Conservation (phyloP, 345 rosid genomes). For the Linum tenue region DNA sequence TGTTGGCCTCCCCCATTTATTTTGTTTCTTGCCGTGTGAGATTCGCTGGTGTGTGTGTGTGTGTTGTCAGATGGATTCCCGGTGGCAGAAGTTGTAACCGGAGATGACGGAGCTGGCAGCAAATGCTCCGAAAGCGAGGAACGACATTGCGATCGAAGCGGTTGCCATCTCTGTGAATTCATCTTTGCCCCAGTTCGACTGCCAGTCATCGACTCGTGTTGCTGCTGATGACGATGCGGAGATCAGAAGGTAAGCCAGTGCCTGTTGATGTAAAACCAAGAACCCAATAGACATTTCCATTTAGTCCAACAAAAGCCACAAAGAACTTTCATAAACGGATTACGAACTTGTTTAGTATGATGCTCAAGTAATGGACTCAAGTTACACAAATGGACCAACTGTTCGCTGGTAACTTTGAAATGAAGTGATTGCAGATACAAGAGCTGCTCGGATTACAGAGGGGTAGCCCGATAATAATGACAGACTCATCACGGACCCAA, state of each 20-base stretch:
- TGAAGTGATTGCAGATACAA: no score
- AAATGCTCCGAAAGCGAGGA: constrained; percentile 67
- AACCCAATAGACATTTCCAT: neutral
- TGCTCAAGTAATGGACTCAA: neutral
- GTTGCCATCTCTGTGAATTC: constrained; percentile 90
- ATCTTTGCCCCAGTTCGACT: constrained; percentile 97
- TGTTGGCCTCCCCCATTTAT: neutral
- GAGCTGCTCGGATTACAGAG: no score
- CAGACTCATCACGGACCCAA: no score
- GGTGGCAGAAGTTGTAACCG: constrained; percentile 52
- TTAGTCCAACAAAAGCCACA: neutral
- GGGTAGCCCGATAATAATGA: no score
- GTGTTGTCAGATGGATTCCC: constrained; percentile 21
- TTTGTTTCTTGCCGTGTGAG: neutral
- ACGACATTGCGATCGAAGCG: constrained; percentile 72
- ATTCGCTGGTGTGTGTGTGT: neutral
- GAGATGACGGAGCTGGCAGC: constrained; percentile 75
- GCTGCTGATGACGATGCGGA: constrained; percentile 93
- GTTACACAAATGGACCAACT: neutral
- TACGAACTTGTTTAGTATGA: neutral
- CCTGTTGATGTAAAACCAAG: constrained; percentile 31
- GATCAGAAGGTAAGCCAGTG: constrained; percentile 75
- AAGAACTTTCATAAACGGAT: neutral
- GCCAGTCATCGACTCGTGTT: constrained; percentile 88
- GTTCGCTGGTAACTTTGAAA: no score